Evolutionary conservation across 768 basidiomycete species (phyloP).

Genomic region (Lactarius sp.): DNA sequence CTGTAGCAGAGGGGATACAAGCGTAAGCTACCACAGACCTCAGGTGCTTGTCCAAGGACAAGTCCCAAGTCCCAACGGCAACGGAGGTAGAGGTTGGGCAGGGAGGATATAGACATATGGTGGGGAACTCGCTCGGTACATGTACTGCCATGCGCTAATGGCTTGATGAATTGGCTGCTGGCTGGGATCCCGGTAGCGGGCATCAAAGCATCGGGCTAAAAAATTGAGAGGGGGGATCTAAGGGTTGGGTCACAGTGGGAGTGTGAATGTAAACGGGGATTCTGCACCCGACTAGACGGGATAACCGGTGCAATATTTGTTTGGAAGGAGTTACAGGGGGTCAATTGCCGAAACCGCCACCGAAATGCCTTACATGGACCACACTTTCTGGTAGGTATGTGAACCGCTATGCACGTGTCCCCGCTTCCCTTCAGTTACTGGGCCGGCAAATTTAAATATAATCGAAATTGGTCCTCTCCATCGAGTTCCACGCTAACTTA

Average conservation of each 20-base stretch:
- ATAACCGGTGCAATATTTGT: neutral
- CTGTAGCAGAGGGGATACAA: neutral
- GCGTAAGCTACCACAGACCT: neutral
- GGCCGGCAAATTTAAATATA: slow-evolving; percentile 8
- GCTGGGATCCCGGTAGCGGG: neutral
- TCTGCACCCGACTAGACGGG: neutral
- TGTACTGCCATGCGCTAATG: neutral
- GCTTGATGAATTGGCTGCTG: neutral
- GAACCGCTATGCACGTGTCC: slow-evolving; percentile 13
- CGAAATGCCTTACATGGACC: slow-evolving; percentile 6
- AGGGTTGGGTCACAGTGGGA: neutral
- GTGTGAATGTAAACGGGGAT: neutral
- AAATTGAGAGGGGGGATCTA: neutral
- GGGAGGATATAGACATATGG: neutral
- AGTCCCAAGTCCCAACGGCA: neutral
- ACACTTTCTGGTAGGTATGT: neutral
- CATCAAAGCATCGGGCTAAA: neutral
- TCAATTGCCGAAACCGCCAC: slow-evolving; percentile 3
- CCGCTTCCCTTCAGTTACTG: slow-evolving; percentile 2
- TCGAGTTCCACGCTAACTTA: neutral
- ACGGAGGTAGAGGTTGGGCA: neutral
- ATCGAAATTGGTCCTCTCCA: slow-evolving; percentile 2
- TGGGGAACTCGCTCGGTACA: neutral
- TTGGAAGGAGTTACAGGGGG: slow-evolving; percentile 10
- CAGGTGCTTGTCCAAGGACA: neutral